Evolutionary conservation across 2,329 filamentous ascomycete species (phyloP).

Genomic region (Ophiocordyceps camponoti-leonardi): DNA sequence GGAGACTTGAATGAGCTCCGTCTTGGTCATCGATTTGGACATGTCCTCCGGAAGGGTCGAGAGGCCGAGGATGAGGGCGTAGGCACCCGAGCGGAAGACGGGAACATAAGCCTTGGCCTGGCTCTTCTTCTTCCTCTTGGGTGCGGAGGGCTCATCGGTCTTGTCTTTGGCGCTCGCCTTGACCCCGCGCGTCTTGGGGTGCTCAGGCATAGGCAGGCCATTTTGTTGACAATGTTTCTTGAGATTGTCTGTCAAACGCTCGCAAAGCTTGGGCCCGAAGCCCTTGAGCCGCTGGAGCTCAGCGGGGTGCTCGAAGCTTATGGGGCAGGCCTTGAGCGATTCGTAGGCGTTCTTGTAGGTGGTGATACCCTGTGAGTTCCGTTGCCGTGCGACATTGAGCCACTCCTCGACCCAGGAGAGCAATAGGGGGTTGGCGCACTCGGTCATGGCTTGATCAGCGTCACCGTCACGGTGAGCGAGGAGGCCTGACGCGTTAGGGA

Average conservation of each 20-base stretch:
- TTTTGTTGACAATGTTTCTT: slow-evolving; percentile 46
- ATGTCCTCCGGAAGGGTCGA: slow-evolving; percentile 38
- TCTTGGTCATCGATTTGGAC: slow-evolving; percentile 42
- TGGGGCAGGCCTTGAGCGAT: slow-evolving; percentile 58
- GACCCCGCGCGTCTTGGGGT: slow-evolving; percentile 27
- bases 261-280: slow-evolving; percentile 55
- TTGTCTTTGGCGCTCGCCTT: slow-evolving; percentile 17
- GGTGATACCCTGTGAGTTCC: slow-evolving; percentile 52
- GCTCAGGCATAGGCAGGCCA: slow-evolving; percentile 49
- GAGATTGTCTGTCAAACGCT: slow-evolving; percentile 45
- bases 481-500: neutral
- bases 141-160: slow-evolving; percentile 13
- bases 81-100: slow-evolving; percentile 52
- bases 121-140: slow-evolving; percentile 36
- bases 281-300: slow-evolving; percentile 58
- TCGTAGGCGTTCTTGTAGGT: slow-evolving; percentile 63
- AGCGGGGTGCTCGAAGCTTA: slow-evolving; percentile 53
- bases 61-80: slow-evolving; percentile 53
- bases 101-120: slow-evolving; percentile 56
- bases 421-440: slow-evolving; percentile 52
- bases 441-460: slow-evolving; percentile 3
- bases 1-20: slow-evolving; percentile 48
- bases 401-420: slow-evolving; percentile 63
- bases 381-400: slow-evolving; percentile 51
- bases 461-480: too few species aligned